Evolutionary conservation across 352 stramenopile genomes (phyloP), one percentile per base, ranked within the genome.

Genomic region (Thraustochytrium sp.): DNA sequence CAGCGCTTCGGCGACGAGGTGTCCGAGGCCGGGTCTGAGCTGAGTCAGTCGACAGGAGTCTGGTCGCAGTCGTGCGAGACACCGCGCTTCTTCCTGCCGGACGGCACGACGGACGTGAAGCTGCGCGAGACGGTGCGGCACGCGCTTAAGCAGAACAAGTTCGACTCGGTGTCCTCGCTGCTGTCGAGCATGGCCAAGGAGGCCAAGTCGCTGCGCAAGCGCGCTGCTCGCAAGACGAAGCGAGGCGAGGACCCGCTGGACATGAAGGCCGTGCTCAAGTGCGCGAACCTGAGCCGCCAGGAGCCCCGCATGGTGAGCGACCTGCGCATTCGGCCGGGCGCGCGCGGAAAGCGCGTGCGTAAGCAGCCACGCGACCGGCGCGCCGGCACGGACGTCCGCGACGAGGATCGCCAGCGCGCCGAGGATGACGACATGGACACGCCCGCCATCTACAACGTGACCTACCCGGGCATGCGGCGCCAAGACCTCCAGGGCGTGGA

Each of bases 51-150:
- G 46, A 61, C 48, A 51, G 68, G 48, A 16, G 18, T 44, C 16
- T 80, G 42, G 42, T 48, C 31, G 26, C 48, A 80, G 51, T 29
- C 36, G 21, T 68, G 68, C 3, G 68, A 80, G 31, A 80, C 68
- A 13, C 68, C 68, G n/a, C 68, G 68, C 4, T 87, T 95, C 31
- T 95, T 95, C 63, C 89, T 93, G 11, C 90, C 91, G 0, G 91
- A 94, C 54, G 91, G 91, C 18, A 90, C 89, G 48, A 91, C 89
- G 62, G 93, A 94, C 87, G 92, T 89, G 68, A 94, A 93, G 55
- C 85, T 95, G 21, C 87, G 91, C 18, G 91, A 95, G 68, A 94
- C 89, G n/a, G 93, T 95, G 38, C 88, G 90, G 8, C 87, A 89
- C 11, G 91, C 91, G 2, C 86, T 95, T 9, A 90, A 92, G 31